Percentiles rank a stretch among this genome's conserved stretches.
phyloP scores from a whole-genome alignment of 1,284 basidiomycete species.

The Fomitopsis betulina region DNA sequence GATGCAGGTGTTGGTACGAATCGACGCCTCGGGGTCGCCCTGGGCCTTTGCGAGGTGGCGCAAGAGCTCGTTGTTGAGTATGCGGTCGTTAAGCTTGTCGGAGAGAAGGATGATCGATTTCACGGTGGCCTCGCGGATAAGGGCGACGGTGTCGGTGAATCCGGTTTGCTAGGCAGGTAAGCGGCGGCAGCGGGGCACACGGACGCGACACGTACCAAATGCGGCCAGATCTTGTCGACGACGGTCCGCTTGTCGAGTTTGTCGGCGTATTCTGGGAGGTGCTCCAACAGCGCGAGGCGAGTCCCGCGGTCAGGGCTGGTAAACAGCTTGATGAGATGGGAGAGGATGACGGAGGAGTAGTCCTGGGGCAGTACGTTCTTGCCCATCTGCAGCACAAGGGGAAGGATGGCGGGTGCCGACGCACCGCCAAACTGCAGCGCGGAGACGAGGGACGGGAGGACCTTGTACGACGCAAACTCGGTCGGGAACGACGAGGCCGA shows the following conservation, averaged over 20 bases:
- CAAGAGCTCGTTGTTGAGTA: constrained; percentile 97
- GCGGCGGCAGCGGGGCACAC: neutral
- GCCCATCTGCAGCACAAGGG: constrained; percentile 79
- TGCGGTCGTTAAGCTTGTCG: constrained; percentile 87
- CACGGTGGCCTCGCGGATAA: constrained; percentile 93
- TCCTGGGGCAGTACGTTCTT: constrained; percentile 69
- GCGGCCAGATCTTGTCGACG: constrained; percentile 88
- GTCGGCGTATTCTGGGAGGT: constrained; percentile 80
- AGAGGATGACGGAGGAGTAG: constrained; percentile 66
- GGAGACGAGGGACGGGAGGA: constrained; percentile 84
- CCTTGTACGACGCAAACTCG: constrained; percentile 83
- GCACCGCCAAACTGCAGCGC: constrained; percentile 85
- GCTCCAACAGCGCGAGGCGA: constrained; percentile 90
- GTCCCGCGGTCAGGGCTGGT: constrained; percentile 89
- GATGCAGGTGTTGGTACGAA: constrained; percentile 97
- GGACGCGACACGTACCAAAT: constrained; percentile 67
- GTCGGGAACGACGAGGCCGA: constrained; percentile 77
- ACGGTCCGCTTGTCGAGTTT: constrained; percentile 86
- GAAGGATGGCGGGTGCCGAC: constrained; percentile 69
- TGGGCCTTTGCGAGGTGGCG: constrained; percentile 96
- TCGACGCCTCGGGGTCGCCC: constrained; percentile 88
- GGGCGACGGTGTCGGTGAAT: constrained; percentile 89
- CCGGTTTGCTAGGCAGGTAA: constrained; percentile 74
- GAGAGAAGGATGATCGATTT: constrained; percentile 84
- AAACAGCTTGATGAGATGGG: constrained; percentile 81